Base-by-base conservation (phyloP, 2,329 filamentous ascomycete species). In the Pseudopyrenochaeta lycopersici region DNA sequence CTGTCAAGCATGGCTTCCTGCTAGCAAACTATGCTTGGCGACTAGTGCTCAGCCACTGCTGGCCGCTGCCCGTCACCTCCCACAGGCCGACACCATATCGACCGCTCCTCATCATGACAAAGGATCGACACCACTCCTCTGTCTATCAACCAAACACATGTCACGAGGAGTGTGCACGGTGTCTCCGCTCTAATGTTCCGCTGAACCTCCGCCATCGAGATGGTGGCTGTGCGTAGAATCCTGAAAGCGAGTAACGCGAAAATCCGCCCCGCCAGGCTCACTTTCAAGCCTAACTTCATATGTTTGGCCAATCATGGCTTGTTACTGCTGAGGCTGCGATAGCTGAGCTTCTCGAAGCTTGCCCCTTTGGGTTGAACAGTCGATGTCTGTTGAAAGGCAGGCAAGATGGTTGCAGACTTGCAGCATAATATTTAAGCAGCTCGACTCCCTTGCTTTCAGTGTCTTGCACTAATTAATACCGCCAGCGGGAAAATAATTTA, bases 181-280 rank as follows among this genome's bases (percentile, higher is more conserved):
- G 40, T 14, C 23, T 42, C 40, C 21, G 12, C 40, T 14, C 27
- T 23, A n/a, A n/a, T 17, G 21, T 41, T 21, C 39, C 9, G 17
- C 39, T 41, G 10, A 12, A 29, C 49, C 62, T 57, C 4, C 41
- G 53, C 32, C 32, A n/a, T 14, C 32, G 12, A 17, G 3, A 9
- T 29, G 18, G 46, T 45, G 56, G 59, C 59, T 45, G 49, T 60
- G 59, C 54, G 39, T 60, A 32, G 50, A 57, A 63, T 41, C 41
- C 4, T 17, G 9, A 52, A 57, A 49, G 50, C 55, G 60, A 61
- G 50, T 21, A 53, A 58, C 54, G 49, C 60, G 58, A 62, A 29
- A 42, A 14, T 51, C 46, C 35, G 55, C 52, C 47, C 49, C 40
- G 44, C 52, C 43, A 59, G 55, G 54, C 60, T 36, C 18, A 47